Base-by-base conservation (phyloP, 257 asterid genomes). In the Vinca minor region DNA sequence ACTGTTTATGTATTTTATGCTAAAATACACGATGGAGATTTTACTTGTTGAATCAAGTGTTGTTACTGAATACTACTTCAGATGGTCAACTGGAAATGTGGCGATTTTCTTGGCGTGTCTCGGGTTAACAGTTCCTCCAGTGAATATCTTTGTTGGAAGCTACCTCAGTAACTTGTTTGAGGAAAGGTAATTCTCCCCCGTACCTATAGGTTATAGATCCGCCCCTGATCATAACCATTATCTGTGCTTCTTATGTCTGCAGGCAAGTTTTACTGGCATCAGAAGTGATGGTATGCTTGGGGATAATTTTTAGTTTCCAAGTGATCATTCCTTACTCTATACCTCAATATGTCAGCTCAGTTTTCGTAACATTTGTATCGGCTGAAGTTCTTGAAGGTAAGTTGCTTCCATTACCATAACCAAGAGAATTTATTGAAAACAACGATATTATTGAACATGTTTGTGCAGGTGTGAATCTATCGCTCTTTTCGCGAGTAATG, bases 301-400 rank as follows among this genome's bases (percentile, higher is more conserved):
- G 95, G 36, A 85, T 85, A 65, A 50, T 78, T 41, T 66, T 77
- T 57, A 87, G 95, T 73, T 85, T 87, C 79, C 77, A 85, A 32
- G 63, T 71, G 50, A 70, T 77, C 54, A 54, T 72, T 69, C 84
- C 87, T 13, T 87, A 87, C 68, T 79, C 95, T 2, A 85, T 78
- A 48, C 88, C 88, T 8, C 95, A 87, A 57, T 87, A 87, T 8
- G 81, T 87, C 23, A 58, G 79, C 62, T 87, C 94, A 20, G 95
- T 87, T 21, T 72, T 87, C 36, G 69, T 87, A 39, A 82, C 87
- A 34, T 87, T 87, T 28, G 95, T 87, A 29, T 84, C 93, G 5
- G 95, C 95, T 65, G 94, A 83, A 83, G 95, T 87, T 66, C 80
- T 87, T 23, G 95, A 87, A 83, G 94, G 95, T 83, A 59, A 49